Conservation (phyloP, 352 stramenopile genomes). For the Pythium rhizo-oryzae region DNA sequence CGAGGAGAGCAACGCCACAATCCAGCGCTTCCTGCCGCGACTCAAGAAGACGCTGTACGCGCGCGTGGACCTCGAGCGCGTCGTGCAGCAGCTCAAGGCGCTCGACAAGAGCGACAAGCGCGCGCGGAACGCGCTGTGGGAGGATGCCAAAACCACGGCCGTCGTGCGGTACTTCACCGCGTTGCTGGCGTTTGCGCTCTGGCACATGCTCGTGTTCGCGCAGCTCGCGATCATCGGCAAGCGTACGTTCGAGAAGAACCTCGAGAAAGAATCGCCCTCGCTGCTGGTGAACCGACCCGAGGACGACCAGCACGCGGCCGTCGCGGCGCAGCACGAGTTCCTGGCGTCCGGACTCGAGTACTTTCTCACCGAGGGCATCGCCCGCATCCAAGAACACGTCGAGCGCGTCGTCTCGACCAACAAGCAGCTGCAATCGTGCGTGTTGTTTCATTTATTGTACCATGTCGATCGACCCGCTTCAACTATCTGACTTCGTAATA, state of each 20-base stretch:
- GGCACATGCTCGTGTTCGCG: slow-evolving; percentile 81
- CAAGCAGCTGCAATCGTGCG: slow-evolving; percentile 52
- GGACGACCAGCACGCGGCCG: slow-evolving; percentile 34
- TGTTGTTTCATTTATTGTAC: background rate
- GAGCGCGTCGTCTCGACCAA: slow-evolving; percentile 54
- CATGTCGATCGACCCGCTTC: too few species aligned
- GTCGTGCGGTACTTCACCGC: slow-evolving; percentile 77
- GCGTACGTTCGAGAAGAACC: slow-evolving; percentile 70
- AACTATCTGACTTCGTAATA: background rate
- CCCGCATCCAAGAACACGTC: slow-evolving; percentile 63
- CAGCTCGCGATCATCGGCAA: slow-evolving; percentile 81
- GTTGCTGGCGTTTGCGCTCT: slow-evolving; percentile 73
- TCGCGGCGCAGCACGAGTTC: slow-evolving; percentile 68
- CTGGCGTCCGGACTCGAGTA: slow-evolving; percentile 79
- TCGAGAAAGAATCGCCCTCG: slow-evolving; percentile 15
- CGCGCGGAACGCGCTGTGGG: slow-evolving; percentile 68
- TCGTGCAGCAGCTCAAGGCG: slow-evolving; percentile 75
- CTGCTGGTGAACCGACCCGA: slow-evolving; percentile 8
- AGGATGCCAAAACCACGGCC: slow-evolving; percentile 70
- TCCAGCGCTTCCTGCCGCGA: slow-evolving; percentile 73
- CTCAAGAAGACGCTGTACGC: slow-evolving; percentile 64
- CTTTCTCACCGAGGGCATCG: slow-evolving; percentile 69
- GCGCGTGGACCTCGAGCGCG: slow-evolving; percentile 65
- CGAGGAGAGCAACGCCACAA: slow-evolving; percentile 73
- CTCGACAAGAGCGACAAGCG: slow-evolving; percentile 68